Evolutionary conservation across 2,329 filamentous ascomycete genomes (phyloP).

Genomic region (Amauroascus verrucosus): DNA sequence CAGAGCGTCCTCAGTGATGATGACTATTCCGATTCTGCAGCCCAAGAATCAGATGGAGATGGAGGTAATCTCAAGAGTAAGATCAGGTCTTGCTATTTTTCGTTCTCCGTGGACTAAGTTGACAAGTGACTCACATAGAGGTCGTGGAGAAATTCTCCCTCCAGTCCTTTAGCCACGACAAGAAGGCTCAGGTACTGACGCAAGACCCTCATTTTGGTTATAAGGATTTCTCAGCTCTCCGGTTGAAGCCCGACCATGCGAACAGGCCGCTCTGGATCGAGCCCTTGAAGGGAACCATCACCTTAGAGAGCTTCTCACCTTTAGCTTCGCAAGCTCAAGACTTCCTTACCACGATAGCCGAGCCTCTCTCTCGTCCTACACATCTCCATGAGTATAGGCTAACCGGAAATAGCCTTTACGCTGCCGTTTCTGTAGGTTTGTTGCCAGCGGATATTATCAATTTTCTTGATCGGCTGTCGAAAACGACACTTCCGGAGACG

Average conservation of each 20-base stretch:
- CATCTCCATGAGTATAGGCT: constrained; percentile 91
- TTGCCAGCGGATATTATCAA: constrained; percentile 82
- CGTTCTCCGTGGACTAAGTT: constrained; percentile 10
- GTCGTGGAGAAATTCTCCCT: constrained; percentile 47
- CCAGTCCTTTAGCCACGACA: constrained; percentile 41
- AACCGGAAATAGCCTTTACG: constrained; percentile 86
- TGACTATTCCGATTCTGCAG: constrained; percentile 47
- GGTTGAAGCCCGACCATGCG: constrained; percentile 76
- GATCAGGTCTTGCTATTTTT: constrained; percentile 8
- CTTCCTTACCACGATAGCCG: constrained; percentile 90
- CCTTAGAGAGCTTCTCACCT: constrained; percentile 87
- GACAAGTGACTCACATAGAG: constrained; percentile 21
- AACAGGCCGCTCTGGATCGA: constrained; percentile 93
- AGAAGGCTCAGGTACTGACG: constrained; percentile 31
- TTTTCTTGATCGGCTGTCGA: constrained; percentile 77
- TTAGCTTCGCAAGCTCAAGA: constrained; percentile 79
- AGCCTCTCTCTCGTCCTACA: constrained; percentile 79
- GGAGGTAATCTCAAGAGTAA: constrained; percentile 38
- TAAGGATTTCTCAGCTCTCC: constrained; percentile 71
- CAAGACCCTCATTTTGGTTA: constrained; percentile 50
- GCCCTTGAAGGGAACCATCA: constrained; percentile 72
- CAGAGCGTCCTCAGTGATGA: constrained; percentile 44
- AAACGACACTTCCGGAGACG: constrained; percentile 72
- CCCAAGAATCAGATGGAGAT: constrained; percentile 40
- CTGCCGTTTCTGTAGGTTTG: constrained; percentile 88